These are phyloP conservation scores for Phytophthora fragariae DNA, from an alignment of 352 stramenopile genomes.

Conservation along the genomic window DNA sequence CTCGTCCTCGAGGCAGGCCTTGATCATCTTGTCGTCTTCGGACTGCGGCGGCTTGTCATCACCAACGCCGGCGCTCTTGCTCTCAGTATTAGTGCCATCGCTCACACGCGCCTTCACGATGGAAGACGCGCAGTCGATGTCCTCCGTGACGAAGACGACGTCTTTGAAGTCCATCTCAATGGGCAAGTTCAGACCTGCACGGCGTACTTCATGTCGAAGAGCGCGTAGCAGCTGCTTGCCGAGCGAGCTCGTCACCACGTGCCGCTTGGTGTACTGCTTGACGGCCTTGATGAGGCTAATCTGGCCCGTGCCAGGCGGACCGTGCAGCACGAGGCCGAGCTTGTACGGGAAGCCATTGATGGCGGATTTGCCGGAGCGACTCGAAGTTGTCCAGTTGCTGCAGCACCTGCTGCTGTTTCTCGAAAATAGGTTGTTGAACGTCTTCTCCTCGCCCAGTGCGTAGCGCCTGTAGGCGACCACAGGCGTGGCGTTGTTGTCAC, in stretches of 20 bases:
- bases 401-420: conserved; percentile 76
- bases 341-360: conserved; percentile 92
- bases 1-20: conserved; percentile 38
- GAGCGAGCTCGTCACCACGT: conserved; percentile 73
- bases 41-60: conserved; percentile 17
- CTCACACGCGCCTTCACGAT: conserved; percentile 63
- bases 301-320: conserved; percentile 87
- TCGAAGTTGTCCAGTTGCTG: conserved; percentile 77
- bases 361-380: conserved; percentile 78
- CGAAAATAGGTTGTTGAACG: conserved; percentile 88
- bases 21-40: conserved; percentile 48
- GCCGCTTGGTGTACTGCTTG: conserved; percentile 67
- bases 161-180: conserved; percentile 78
- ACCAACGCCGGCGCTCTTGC: conserved; percentile 17
- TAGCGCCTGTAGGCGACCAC: conserved; percentile 67
- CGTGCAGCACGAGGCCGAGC: conserved; percentile 81
- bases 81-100: conserved; percentile 45
- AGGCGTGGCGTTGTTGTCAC: conserved; percentile 14
- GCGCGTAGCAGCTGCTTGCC: conserved; percentile 77
- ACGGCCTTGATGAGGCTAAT: conserved; percentile 89
- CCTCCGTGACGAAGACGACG: conserved; percentile 91
- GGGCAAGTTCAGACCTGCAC: conserved; percentile 62
- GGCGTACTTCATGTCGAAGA: conserved; percentile 73
- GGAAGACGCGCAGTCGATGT: conserved; percentile 82
- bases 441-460: conserved; percentile 86